Evolutionary conservation across 176 grass and related monocot genomes (phyloP).

Genomic region (Cymbopogon citratus): DNA sequence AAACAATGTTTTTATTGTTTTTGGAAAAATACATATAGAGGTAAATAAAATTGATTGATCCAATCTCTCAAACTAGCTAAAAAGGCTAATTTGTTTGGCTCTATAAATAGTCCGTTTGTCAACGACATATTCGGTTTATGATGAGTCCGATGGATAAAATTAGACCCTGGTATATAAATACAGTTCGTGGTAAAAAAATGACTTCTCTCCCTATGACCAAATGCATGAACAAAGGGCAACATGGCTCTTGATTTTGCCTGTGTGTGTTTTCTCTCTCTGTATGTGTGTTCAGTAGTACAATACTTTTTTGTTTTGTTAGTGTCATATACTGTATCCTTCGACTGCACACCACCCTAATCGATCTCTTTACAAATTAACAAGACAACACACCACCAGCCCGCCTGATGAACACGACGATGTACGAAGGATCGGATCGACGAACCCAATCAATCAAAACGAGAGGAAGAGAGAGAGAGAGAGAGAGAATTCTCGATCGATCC

Average conservation of each 20-base stretch:
- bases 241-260: background rate
- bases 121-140: background rate
- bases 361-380: background rate
- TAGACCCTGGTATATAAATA: background rate
- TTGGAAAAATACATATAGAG: too few species aligned
- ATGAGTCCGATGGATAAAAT: background rate
- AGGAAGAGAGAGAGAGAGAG: background rate
- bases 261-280: background rate
- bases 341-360: slow-evolving; percentile 7
- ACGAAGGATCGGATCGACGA: background rate
- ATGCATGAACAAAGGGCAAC: background rate
- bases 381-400: background rate
- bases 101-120: too few species aligned
- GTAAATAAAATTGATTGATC: too few species aligned
- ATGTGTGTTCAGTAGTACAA: background rate
- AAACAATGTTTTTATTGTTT: too few species aligned
- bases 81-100: too few species aligned
- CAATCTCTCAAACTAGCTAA: background rate
- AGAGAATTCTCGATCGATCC: background rate
- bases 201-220: background rate
- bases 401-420: background rate
- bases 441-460: slow-evolving; percentile 5
- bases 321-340: background rate
- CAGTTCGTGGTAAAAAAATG: background rate
- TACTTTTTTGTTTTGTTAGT: background rate